A percentile compares a stretch with the other conserved stretches of the same genome.
phyloP scores from a whole-genome alignment of 768 basidiomycete genomes.

The Rossbeevera mucosa region DNA sequence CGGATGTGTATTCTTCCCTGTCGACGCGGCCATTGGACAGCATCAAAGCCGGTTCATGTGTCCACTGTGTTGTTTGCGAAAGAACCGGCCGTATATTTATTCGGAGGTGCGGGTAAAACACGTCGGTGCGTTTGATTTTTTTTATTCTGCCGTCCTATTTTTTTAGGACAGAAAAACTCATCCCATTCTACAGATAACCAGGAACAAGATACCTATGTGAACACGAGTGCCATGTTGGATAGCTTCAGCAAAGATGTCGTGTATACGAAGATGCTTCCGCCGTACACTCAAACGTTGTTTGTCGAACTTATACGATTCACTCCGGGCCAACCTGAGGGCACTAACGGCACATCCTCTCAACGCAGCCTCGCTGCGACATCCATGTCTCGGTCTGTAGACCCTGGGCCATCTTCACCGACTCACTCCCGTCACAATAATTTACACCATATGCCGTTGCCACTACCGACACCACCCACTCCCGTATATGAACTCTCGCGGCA shows the following conservation, averaged over 20 bases:
- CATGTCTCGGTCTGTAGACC: slow-evolving; percentile 22
- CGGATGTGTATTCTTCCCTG: slow-evolving; percentile 70
- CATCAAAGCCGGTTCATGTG: slow-evolving; percentile 52
- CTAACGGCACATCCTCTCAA: slow-evolving; percentile 14
- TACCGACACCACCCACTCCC: slow-evolving; percentile 33
- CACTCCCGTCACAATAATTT: slow-evolving; percentile 28
- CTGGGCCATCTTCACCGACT: slow-evolving; percentile 29
- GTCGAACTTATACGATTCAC: slow-evolving; percentile 60
- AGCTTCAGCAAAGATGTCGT: slow-evolving; percentile 68
- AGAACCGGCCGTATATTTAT: slow-evolving; percentile 64
- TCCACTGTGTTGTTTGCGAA: slow-evolving; percentile 74
- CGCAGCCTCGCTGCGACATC: slow-evolving; percentile 16
- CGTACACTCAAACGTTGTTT: slow-evolving; percentile 63
- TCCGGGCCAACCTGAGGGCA: slow-evolving; percentile 29
- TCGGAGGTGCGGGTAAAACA: slow-evolving; percentile 74
- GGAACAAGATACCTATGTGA: slow-evolving; percentile 59
- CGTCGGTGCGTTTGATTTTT: slow-evolving; percentile 40
- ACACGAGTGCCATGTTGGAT: slow-evolving; percentile 70
- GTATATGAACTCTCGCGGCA: slow-evolving; percentile 31
- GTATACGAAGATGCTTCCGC: slow-evolving; percentile 60
- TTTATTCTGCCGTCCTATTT: background rate
- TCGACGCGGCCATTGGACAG: slow-evolving; percentile 36
- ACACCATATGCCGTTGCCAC: slow-evolving; percentile 28
- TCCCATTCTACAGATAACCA: slow-evolving; percentile 35
- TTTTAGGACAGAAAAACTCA: slow-evolving; percentile 1